Base-by-base conservation (phyloP, 371 early-diverging fungal genomes). In the Capniomyces stellatus region DNA sequence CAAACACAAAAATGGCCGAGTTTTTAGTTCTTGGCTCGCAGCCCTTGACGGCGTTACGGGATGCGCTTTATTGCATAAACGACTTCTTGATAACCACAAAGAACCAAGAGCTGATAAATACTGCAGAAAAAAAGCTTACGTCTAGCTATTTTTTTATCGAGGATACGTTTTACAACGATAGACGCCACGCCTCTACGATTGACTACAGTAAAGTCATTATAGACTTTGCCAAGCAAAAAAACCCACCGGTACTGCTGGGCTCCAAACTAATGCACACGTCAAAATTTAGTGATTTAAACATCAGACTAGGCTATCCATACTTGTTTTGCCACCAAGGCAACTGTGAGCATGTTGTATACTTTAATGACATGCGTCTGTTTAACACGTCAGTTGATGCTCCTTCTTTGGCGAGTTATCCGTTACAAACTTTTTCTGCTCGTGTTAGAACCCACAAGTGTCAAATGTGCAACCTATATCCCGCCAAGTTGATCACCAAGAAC, bases 301-400 rank as follows among this genome's bases (percentile, higher is more conserved):
- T 86, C 24, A 60, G 73, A 3, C 51, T 83, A 13, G 68, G 76
- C 52, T 67, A 74, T 42, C 81, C 83, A 2, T 83, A 81, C 54
- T 60, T 72, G 4, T 80, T 83, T 49, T 63, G 73, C 1, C 88
- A 87, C 59, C 81, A 82, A 57, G 78, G 79, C 25, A 64, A 70
- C 43, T 87, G 88, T 54, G 78, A 87, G 52, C 87, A 87, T 54
- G 61, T 81, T 42, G 47, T 86, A 23, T 66, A 77, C 57, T 66
- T 87, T 25, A 66, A 69, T 13, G 81, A 80, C 56, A 52, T 84
- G 12, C 62, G n/a, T n/a, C n/a, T n/a, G n/a, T n/a, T n/a, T n/a
- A n/a, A n/a, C n/a, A n/a, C n/a, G n/a, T n/a, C n/a, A n/a, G n/a
- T n/a, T n/a, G n/a, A n/a, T n/a, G n/a, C n/a, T n/a, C n/a, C n/a